Evolutionary conservation across 129 eudicot species (phyloP), one percentile per base, ranked within the genome.

Genomic region (Mikania micrantha): DNA sequence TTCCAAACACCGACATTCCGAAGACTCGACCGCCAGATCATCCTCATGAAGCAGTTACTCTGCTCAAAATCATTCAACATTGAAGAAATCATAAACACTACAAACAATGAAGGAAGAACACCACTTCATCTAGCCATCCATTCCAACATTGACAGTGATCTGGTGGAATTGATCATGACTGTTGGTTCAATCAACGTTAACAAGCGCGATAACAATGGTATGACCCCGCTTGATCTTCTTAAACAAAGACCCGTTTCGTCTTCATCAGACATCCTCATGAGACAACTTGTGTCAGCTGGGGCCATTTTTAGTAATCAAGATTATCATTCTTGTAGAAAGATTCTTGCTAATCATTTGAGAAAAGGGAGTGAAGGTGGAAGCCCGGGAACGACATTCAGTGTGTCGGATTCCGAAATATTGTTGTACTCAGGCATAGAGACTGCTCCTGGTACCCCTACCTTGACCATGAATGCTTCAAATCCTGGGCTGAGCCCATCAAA

Each of bases 71-170:
- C 70, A 10, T 83, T 81, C 62, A 72, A 77, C 20, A 70, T 87
- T 15, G 88, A 83, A 66, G 86, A 89, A 9, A 74, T 89, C 64
- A 80, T 94, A 58, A 89, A 94, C 35, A 64, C 38, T 12, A 67
- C 79, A 17, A 81, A 85, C 59, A 77, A 73, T 16, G 82, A 87
- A 27, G 99, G 99, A 17, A 63, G 92, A 77, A 89, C 99, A 10
- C 84, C 99, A 28, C 90, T 94, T 56, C 96, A 89, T 64, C 64
- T 87, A 80, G 99, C 99, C 65, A 76, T 94, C 34, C 79, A 76
- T 0, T 86, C 83, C 35, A 94, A 83, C 72, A 72, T 89, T 21
- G 95, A 94, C 25, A 79, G 90, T 22, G 86, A 85, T 56, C 73
- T 94, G 0, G 95, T 94, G 41, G 88, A 94, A 35, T 45, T 86